Evolutionary conservation across 23 red algal species (phyloP), one percentile per base, ranked within the genome.

Genomic region (Porphyridium purpureum): DNA sequence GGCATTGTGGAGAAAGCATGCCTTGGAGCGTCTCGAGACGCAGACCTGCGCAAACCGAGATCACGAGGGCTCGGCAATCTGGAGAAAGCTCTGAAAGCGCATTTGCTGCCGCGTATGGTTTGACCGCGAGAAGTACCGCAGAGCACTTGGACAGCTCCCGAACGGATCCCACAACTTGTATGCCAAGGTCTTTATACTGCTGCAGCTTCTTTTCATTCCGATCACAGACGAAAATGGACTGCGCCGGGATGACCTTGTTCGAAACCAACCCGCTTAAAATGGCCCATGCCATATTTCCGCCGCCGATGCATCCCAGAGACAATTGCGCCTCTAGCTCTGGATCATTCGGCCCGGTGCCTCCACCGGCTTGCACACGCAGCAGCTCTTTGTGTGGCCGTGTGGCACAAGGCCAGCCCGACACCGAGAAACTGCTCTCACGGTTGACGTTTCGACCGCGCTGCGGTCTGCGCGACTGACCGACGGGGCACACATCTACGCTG

Each of bases 251-350:
- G 31, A 95, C 52, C 3, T 71, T 49, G 52, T 62, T 21, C 41
- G 73, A 75, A 14, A 95, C 47, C 14, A 95, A 35, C 21, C 88
- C 88, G 5, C 68, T 49, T 27, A 86, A 29, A 38, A 95, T 95
- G 2, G 88, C 77, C 66, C 82, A 74, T 46, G 76, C 78, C 88
- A 95, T 95, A 66, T 73, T 75, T 3, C 88, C 88, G 24, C 88
- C 88, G 32, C 88, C 88, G 35, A 78, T 63, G 53, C 84, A 95
- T 24, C 88, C 88, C 31, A 95, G n/a, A n/a, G n/a, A n/a, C n/a
- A n/a, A n/a, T n/a, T n/a, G n/a, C n/a, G n/a, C n/a, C n/a, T n/a
- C n/a, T n/a, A n/a, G n/a, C n/a, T n/a, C n/a, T n/a, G n/a, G n/a
- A n/a, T n/a, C n/a, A n/a, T n/a, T n/a, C n/a, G n/a, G n/a, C n/a